Conservation (phyloP, 345 rosid genomes). For the Carallia brachiata region DNA sequence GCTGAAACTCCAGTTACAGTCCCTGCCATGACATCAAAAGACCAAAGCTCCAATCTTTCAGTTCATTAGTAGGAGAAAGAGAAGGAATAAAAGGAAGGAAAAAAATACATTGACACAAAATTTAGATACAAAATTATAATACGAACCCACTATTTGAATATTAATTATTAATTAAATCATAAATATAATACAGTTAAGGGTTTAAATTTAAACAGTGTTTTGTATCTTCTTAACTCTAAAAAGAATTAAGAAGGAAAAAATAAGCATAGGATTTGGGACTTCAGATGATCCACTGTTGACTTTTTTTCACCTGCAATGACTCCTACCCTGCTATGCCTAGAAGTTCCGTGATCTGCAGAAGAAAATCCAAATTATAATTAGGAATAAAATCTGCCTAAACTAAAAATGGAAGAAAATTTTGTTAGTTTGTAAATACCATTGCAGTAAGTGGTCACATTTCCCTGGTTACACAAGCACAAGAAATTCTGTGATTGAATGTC, state of each 20-base stretch:
- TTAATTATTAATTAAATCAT: too few species aligned
- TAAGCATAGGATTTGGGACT: background rate
- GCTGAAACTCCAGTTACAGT: constrained; percentile 69
- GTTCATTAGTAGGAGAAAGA: too few species aligned
- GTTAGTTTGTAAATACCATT: constrained; percentile 39
- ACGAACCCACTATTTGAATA: too few species aligned
- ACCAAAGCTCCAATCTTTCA: background rate
- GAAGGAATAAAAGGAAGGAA: too few species aligned
- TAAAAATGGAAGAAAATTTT: background rate
- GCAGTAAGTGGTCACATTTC: constrained; percentile 67
- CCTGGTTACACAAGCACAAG: constrained; percentile 57
- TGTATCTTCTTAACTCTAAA: too few species aligned
- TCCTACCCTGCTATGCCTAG: constrained; percentile 38
- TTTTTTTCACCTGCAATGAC: constrained; percentile 50
- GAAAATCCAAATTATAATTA: background rate
- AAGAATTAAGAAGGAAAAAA: background rate
- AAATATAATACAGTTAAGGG: too few species aligned
- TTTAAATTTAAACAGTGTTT: too few species aligned
- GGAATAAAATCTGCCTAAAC: background rate
- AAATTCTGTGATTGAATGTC: constrained; percentile 54
- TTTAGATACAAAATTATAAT: too few species aligned
- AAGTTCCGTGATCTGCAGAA: constrained; percentile 41
- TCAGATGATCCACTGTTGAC: too few species aligned
- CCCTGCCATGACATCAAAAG: constrained; percentile 39
- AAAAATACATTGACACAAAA: too few species aligned